These are phyloP conservation scores for Fusarium sp. DNA, from an alignment of 2,329 filamentous ascomycete species.

Conservation along the genomic window DNA sequence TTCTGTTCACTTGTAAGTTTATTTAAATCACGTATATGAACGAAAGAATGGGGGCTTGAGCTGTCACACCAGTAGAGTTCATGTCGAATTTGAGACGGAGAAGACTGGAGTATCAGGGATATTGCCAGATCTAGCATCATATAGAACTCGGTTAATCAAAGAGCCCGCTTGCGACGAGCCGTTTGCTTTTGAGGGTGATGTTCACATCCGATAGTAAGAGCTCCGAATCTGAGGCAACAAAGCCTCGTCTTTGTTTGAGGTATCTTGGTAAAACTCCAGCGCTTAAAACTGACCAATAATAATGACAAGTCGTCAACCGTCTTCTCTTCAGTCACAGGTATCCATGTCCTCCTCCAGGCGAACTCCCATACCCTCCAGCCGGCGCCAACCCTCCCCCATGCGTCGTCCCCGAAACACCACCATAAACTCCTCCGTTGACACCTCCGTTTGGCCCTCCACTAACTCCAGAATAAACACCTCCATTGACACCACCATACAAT, in stretches of 20 bases:
- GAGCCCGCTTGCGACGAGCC: fast-evolving
- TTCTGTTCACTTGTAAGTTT: too few species aligned
- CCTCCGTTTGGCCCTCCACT: constrained; percentile 26
- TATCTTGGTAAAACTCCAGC: background rate
- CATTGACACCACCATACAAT: constrained; percentile 30
- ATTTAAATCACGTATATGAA: too few species aligned
- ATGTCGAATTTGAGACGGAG: too few species aligned
- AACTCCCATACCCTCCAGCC: constrained; percentile 21
- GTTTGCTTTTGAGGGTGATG: background rate
- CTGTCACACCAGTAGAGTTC: too few species aligned
- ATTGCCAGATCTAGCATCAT: fast-evolving
- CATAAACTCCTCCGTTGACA: constrained; percentile 28
- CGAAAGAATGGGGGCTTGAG: too few species aligned
- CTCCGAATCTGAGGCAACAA: background rate
- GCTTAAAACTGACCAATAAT: background rate
- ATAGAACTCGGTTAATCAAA: background rate
- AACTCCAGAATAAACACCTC: constrained; percentile 23
- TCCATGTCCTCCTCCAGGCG: constrained; percentile 25
- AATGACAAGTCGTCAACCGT: too few species aligned
- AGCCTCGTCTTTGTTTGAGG: background rate
- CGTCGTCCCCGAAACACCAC: constrained; percentile 26
- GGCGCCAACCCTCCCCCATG: constrained; percentile 20
- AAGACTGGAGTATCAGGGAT: fast-evolving
- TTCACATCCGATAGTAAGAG: background rate
- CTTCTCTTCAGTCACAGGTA: background rate